Percentiles rank a stretch among this genome's conserved stretches.
These are phyloP conservation scores for Auricularia auricula-judae DNA, from an alignment of 768 basidiomycete species.

Conservation along the genomic window DNA sequence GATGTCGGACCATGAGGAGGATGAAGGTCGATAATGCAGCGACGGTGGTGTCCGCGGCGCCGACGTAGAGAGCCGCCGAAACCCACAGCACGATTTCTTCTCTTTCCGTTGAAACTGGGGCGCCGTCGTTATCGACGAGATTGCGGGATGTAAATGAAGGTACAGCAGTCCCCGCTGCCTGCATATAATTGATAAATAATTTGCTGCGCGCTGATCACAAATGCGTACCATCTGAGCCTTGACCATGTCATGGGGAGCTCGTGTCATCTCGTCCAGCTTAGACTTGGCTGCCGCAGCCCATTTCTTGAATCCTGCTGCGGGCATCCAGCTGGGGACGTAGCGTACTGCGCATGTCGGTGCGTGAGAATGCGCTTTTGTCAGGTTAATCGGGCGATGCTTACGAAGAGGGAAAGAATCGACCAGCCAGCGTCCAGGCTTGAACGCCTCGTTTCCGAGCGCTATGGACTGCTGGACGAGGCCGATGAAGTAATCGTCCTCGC, in stretches of 20 bases:
- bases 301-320: constrained; percentile 11
- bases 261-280: constrained; percentile 6
- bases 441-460: not conserved
- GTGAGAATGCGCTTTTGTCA: not conserved
- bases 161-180: not conserved
- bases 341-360: constrained; percentile 4
- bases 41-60: constrained; percentile 11
- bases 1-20: constrained; percentile 11
- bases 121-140: not conserved
- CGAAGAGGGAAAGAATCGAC: constrained; percentile 8
- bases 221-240: constrained; percentile 11
- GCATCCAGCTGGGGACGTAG: constrained; percentile 13
- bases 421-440: constrained; percentile 8
- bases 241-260: constrained; percentile 9
- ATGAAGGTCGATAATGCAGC: constrained; percentile 10
- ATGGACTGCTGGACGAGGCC: not conserved
- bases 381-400: not conserved
- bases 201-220: not conserved
- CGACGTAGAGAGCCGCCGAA: constrained; percentile 9
- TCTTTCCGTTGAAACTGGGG: not conserved
- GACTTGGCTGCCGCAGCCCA: constrained; percentile 2
- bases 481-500: not conserved
- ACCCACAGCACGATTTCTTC: constrained; percentile 10
- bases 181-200: not conserved
- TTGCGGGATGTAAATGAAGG: not conserved